Base-by-base conservation (phyloP, 2,329 filamentous ascomycete genomes). In the Trichoderma atrobrunneum region DNA sequence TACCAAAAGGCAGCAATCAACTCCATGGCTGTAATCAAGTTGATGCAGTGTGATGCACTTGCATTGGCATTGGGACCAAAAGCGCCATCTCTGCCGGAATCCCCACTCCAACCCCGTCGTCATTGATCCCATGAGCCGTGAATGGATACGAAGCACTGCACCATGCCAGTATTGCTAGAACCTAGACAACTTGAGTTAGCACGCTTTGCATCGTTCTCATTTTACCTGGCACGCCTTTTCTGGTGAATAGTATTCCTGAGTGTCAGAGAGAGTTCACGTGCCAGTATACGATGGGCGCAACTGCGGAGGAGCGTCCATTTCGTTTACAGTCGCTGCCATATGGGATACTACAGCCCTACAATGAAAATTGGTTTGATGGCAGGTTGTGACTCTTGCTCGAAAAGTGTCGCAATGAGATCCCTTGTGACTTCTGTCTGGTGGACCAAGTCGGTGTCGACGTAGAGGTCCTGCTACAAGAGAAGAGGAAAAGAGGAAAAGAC, bases 91-190 rank as follows among this genome's bases (percentile, higher is more conserved):
- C 26, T 21, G 21, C 30, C 48, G 30, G 11, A 18, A 51, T 24
- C 63, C 32, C 21, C 32, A 56, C 51, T 59, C 51, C 54, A 26
- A 57, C 64, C 16, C 32, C n/a, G 24, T 28, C 21, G 48, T 39
- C 64, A 59, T 67, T 43, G 51, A 67, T 57, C 51, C 64, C 51
- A 67, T 59, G 32, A 67, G 51, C 32, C 34, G 51, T 18, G 51
- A 39, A 57, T 36, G 54, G 28, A 67, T 36, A 67, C 48, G 51
- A 28, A 59, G 34, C 34, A 54, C 48, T 21, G n/a, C 34, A 32
- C 26, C 43, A 51, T 51, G 43, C 43, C 43, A n/a, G 43, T 10
- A 16, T 48, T 48, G 43, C 43, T 48, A 48, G 43, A 3, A 48
- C 43, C 57, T 21, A 30, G 48, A 54, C 30, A 60, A 60, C 11